Percentiles rank a stretch among this genome's conserved stretches.
Conservation (phyloP, 352 stramenopile genomes). For the Phytophthora sp. region DNA sequence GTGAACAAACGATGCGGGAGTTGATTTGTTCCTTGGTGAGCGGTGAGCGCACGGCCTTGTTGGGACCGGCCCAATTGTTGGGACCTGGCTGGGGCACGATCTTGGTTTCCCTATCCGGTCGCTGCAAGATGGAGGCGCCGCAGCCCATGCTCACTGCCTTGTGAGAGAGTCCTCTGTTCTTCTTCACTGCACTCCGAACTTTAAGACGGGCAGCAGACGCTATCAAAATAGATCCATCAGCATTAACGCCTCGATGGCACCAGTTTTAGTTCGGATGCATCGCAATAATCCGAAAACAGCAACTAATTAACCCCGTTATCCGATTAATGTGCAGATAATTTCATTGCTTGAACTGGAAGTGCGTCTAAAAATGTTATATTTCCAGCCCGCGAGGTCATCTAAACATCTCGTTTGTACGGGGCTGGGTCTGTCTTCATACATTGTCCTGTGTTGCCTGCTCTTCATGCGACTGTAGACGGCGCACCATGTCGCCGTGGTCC, state of each 20-base stretch:
- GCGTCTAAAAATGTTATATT: slow-evolving; percentile 44
- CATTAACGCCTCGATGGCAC: background rate
- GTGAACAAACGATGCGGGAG: slow-evolving; percentile 82
- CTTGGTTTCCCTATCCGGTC: slow-evolving; percentile 51
- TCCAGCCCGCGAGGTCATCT: slow-evolving; percentile 21
- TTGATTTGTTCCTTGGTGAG: slow-evolving; percentile 88
- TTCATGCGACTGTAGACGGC: slow-evolving; percentile 24
- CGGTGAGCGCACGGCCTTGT: slow-evolving; percentile 62
- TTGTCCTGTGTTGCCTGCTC: slow-evolving; percentile 11
- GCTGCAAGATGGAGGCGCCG: slow-evolving; percentile 66
- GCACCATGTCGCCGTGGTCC: slow-evolving; percentile 27
- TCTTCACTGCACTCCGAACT: slow-evolving; percentile 17
- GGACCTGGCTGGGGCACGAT: slow-evolving; percentile 36
- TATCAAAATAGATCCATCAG: slow-evolving; percentile 28
- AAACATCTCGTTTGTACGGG: slow-evolving; percentile 18
- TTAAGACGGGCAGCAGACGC: background rate
- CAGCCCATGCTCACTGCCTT: slow-evolving; percentile 57
- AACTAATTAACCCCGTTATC: no score
- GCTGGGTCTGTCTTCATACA: slow-evolving; percentile 5
- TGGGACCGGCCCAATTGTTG: slow-evolving; percentile 4
- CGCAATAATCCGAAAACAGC: no score
- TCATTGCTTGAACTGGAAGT: no score
- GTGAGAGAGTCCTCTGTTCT: slow-evolving; percentile 4
- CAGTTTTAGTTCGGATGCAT: no score
- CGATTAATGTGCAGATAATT: no score